Evolutionary conservation across 2,329 filamentous ascomycete species (phyloP), one percentile per base, ranked within the genome.

Genomic region (Dactylellina haptotyla): DNA sequence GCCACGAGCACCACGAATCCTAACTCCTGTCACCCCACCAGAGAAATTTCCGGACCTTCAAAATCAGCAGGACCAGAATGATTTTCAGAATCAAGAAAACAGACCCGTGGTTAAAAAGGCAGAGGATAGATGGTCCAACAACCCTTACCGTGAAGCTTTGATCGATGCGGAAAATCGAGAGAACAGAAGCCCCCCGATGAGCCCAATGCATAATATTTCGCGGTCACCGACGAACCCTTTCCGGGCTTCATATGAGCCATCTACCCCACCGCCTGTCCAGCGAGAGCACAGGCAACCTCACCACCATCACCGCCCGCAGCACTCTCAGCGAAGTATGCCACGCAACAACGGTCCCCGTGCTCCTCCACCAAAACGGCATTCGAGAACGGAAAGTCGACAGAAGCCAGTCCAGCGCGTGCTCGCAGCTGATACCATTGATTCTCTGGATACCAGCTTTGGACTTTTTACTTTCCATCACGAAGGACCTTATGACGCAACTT

Each of bases 391-490:
- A 14, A 20, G 2, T 34, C 57, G 50, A 54, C 16, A 32, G 6
- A 43, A 32, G 4, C 43, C 16, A 23, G 20, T 23, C 16, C 69
- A 66, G 30, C 69, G 69, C 23, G 48, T 30, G 14, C 26, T 41
- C 6, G 61, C 46, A 12, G 70, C 74, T 18, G 74, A 75, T 62
- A 64, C 69, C 9, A 75, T 75, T 18, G 74, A 75, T 32, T 59
- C 61, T 4, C 45, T 75, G 23, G 74, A 75, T 59, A 75, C 70
- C 10, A 74, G 70, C 41, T 73, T 75, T 61, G 62, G 69, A 45
- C 3, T 63, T 26, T 61, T 72, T 45, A 64, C 65, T n/a, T 74
- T 74, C 28, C 74, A 75, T 58, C 74, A 75, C 26, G 74, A 75
- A 41, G 69, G 74, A 5, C 74, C 74, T 1, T 75, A 74, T 23